Base-by-base conservation (phyloP, 192 early-diverging fungal genomes). In the Dissophora globulifera region DNA sequence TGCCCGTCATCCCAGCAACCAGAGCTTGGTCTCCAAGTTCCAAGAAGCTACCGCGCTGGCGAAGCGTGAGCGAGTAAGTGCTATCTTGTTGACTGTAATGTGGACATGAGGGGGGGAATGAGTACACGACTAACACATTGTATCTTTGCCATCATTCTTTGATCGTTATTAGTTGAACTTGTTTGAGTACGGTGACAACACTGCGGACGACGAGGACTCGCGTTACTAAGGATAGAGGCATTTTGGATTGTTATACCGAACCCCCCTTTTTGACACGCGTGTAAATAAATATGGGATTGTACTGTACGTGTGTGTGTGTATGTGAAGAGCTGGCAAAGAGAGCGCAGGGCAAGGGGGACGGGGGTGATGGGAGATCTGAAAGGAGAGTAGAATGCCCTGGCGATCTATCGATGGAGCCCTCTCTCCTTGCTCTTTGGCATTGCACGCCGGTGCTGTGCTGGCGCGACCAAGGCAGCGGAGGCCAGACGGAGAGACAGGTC, bases 41-140 rank as follows among this genome's bases (percentile, higher is more conserved):
- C 72, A 91, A 31, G 86, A 88, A n/a, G 81, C 87, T 1, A 83
- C 87, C 51, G 87, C 86, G 16, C 76, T 82, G 30, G 92, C 93
- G 10, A 93, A 90, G 78, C 87, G 84, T 42, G 67, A 80, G 41
- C 84, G 93, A 79, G 84, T 86, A 80, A 79, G 82, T 75, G n/a
- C n/a, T n/a, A 29, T 31, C 17, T 29, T 43, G 35, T 30, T 38
- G 12, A 43, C 46, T 41, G 12, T 19, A 16, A n/a, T 49, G 6
- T 55, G 13, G 1, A n/a, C 26, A 13, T n/a, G n/a, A n/a, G n/a
- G n/a, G n/a, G n/a, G n/a, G n/a, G n/a, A n/a, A n/a, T n/a, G n/a
- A n/a, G n/a, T n/a, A n/a, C n/a, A n/a, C 15, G 16, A 43, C 20
- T n/a, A n/a, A n/a, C n/a, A n/a, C n/a, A n/a, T n/a, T n/a, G n/a